A percentile compares a stretch with the other conserved stretches of the same genome.
Evolutionary conservation across 495 filamentous ascomycete genomes (phyloP).

Genomic region (Delitschia confertaspora): DNA sequence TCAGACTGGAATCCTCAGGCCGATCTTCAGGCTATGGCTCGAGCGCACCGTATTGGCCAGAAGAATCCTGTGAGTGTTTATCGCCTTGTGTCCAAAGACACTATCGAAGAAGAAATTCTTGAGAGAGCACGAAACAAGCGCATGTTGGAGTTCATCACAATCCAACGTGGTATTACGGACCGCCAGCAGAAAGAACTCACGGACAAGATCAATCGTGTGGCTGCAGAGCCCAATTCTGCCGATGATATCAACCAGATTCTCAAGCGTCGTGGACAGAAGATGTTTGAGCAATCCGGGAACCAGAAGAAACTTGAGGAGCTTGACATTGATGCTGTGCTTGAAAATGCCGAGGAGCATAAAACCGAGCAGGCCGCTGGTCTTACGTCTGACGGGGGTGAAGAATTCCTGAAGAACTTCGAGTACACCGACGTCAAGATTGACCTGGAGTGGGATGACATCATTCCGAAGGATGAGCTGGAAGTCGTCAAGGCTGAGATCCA

Average conservation of each 20-base stretch:
- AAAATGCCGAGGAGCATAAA: constrained; percentile 89
- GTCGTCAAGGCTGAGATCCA: constrained; percentile 83
- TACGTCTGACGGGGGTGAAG: constrained; percentile 82
- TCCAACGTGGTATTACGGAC: constrained; percentile 92
- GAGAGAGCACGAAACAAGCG: constrained; percentile 95
- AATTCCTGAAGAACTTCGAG: constrained; percentile 81
- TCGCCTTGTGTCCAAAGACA: constrained; percentile 91
- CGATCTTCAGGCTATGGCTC: constrained; percentile 95
- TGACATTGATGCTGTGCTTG: constrained; percentile 95
- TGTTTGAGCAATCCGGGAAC: constrained; percentile 95
- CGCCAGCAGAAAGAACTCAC: constrained; percentile 65
- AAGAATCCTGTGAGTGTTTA: constrained; percentile 93
- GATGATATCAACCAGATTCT: constrained; percentile 90
- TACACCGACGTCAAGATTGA: constrained; percentile 93
- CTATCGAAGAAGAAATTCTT: constrained; percentile 94
- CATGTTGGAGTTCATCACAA: constrained; percentile 96
- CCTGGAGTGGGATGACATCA: constrained; percentile 95
- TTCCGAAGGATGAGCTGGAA: constrained; percentile 84
- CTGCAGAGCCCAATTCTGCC: constrained; percentile 69
- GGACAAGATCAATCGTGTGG: constrained; percentile 52
- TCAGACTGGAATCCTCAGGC: constrained; percentile 99
- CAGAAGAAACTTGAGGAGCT: constrained; percentile 93
- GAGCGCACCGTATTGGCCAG: constrained; percentile 95
- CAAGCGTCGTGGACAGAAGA: constrained; percentile 85
- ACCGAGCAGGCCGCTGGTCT: constrained; percentile 85